Percentiles rank a stretch among this genome's conserved stretches.
Evolutionary conservation across 192 early-diverging fungal genomes (phyloP).

Genomic region (Coemansia reversa): DNA sequence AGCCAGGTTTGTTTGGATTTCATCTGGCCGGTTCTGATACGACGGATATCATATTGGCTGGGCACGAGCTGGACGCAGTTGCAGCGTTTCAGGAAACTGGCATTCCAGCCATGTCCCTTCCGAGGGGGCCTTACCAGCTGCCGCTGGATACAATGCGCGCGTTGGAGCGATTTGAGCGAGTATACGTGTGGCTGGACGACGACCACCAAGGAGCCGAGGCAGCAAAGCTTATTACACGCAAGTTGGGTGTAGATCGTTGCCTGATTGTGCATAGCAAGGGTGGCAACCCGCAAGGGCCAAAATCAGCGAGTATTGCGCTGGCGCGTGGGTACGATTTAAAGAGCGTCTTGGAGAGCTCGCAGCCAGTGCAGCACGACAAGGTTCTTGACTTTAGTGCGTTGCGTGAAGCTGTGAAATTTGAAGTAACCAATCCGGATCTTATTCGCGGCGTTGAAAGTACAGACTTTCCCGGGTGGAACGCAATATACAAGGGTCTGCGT

Average conservation of each 20-base stretch:
- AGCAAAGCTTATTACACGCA: constrained; percentile 60
- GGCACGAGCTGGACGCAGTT: constrained; percentile 67
- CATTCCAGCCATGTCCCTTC: constrained; percentile 61
- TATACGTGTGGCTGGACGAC: constrained; percentile 71
- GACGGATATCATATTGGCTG: constrained; percentile 57
- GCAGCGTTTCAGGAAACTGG: constrained; percentile 66
- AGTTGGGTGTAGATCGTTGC: constrained; percentile 65
- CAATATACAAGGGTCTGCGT: constrained; percentile 65
- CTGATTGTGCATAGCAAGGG: constrained; percentile 55
- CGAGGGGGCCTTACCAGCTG: constrained; percentile 57
- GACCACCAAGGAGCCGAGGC: constrained; percentile 63
- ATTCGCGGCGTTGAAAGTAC: constrained; percentile 61
- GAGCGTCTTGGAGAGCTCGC: constrained; percentile 47
- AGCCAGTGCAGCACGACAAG: constrained; percentile 62
- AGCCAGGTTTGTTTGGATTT: constrained; percentile 65
- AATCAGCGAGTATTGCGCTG: constrained; percentile 59
- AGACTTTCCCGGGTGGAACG: constrained; percentile 64
- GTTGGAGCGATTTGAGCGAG: constrained; percentile 62
- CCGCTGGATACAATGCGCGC: constrained; percentile 59
- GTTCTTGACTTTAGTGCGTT: constrained; percentile 63
- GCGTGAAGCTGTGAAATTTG: constrained; percentile 63
- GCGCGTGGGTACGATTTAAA: constrained; percentile 39
- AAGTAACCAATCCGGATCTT: constrained; percentile 65
- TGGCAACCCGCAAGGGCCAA: constrained; percentile 50
- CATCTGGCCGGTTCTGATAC: constrained; percentile 51